Evolutionary conservation across 2,329 filamentous ascomycete species (phyloP).

Genomic region (Cladosporium sp.): DNA sequence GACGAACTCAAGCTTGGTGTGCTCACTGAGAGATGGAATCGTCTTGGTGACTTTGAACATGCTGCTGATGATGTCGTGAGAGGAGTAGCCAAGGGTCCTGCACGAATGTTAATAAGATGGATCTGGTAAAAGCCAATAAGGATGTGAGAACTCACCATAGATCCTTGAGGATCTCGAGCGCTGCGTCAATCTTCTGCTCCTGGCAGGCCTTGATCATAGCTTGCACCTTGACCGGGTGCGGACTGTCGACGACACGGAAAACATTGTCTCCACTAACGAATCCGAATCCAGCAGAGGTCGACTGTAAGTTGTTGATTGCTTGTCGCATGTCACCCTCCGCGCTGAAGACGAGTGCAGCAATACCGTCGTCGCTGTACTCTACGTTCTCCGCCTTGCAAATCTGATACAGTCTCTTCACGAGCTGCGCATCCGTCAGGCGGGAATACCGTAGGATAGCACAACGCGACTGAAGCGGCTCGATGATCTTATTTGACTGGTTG

Average conservation of each 20-base stretch:
- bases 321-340: constrained; percentile 99
- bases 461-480: constrained; percentile 95
- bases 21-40: constrained; percentile 84
- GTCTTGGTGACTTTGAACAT: constrained; percentile 99
- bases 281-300: constrained; percentile 86
- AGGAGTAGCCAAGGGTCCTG: constrained; percentile 86
- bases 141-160: constrained; percentile 63
- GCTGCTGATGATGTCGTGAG: constrained; percentile 96
- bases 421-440: constrained; percentile 84
- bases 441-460: constrained; percentile 95
- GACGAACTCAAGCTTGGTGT: constrained; percentile 94
- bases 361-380: constrained; percentile 84
- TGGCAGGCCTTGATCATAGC: constrained; percentile 98
- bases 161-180: constrained; percentile 80
- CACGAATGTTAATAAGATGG: neutral
- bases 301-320: constrained; percentile 97
- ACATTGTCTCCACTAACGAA: constrained; percentile 98
- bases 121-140: neutral
- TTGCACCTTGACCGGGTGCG: constrained; percentile 97
- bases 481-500: constrained; percentile 99
- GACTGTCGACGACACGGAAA: constrained; percentile 94
- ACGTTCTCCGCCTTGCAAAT: constrained; percentile 92
- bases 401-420: constrained; percentile 85
- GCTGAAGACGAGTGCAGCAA: constrained; percentile 94
- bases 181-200: constrained; percentile 84